Percentiles rank a stretch among this genome's conserved stretches.
These are phyloP conservation scores for Helotiales sp. DNA, from an alignment of 2,329 filamentous ascomycete species.

Conservation along the genomic window DNA sequence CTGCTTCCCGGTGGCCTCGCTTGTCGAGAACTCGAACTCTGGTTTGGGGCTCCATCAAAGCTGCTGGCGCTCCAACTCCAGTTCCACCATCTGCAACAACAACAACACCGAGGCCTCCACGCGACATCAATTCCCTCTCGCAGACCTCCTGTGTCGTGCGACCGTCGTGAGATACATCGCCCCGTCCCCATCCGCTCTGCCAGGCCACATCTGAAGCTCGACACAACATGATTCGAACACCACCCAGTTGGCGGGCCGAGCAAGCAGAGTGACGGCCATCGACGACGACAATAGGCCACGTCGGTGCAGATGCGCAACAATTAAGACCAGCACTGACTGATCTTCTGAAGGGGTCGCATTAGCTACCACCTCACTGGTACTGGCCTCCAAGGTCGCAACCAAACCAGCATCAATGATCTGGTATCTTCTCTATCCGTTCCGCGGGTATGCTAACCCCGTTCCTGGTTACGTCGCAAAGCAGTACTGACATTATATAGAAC, in stretches of 20 bases:
- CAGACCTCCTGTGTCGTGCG: neutral
- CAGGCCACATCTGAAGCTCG: neutral
- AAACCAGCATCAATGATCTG: conserved; percentile 58
- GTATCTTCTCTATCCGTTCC: conserved; percentile 75
- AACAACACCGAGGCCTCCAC: too few relatives aligned
- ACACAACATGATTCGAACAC: neutral
- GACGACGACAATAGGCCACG: neutral
- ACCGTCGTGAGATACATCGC: neutral
- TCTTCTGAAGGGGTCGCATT: conserved; percentile 21
- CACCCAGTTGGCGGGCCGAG: neutral
- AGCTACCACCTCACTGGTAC: conserved; percentile 14
- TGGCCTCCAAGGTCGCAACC: conserved; percentile 19
- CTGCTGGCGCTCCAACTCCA: neutral
- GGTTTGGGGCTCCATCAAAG: neutral
- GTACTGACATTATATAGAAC: conserved; percentile 52
- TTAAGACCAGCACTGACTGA: conserved; percentile 17
- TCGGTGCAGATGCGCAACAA: conserved; percentile 6
- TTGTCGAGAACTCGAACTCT: neutral
- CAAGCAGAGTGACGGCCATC: neutral
- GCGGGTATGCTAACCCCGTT: conserved; percentile 59
- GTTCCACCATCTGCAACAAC: neutral
- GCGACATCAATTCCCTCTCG: too few relatives aligned
- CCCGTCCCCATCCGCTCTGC: neutral
- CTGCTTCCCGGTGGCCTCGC: neutral
- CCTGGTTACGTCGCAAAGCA: neutral